Evolutionary conservation across 2,329 filamentous ascomycete species (phyloP).

Genomic region (Hansfordia pulvinata): DNA sequence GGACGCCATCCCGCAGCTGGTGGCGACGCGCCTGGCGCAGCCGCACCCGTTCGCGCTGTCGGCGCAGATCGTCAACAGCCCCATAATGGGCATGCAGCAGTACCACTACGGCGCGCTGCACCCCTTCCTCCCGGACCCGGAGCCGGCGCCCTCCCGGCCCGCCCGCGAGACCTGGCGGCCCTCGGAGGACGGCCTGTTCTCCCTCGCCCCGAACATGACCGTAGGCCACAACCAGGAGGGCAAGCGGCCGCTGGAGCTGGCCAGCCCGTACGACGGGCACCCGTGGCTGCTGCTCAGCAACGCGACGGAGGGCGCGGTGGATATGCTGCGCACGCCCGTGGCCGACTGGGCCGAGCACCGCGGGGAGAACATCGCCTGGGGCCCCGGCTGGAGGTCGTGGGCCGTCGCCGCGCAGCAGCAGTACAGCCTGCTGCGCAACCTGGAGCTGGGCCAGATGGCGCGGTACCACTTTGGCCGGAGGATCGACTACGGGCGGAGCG

Average conservation of each 20-base stretch:
- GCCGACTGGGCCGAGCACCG: conserved; percentile 26
- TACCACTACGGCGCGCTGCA: conserved; percentile 36
- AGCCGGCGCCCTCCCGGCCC: conserved; percentile 10
- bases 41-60: conserved; percentile 36
- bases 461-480: conserved; percentile 30
- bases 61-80: conserved; percentile 43
- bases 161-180: conserved; percentile 23
- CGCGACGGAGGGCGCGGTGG: conserved; percentile 19
- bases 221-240: no score
- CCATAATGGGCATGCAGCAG: conserved; percentile 37
- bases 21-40: conserved; percentile 35
- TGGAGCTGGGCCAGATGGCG: conserved; percentile 28
- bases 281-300: conserved; percentile 33
- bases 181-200: conserved; percentile 14
- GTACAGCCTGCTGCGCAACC: conserved; percentile 34
- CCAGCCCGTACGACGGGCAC: conserved; percentile 25
- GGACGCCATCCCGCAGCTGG: conserved; percentile 34
- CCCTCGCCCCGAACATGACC: conserved; percentile 11
- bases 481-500: conserved; percentile 11
- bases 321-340: conserved; percentile 30
- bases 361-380: conserved; percentile 18
- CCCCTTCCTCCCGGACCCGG: conserved; percentile 36
- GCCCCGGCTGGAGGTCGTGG: conserved; percentile 32
- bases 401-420: conserved; percentile 33
- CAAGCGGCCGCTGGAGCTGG: conserved; percentile 11